Conservation (phyloP, 2,329 filamentous ascomycete genomes). For the Ceratocystis albifundus region DNA sequence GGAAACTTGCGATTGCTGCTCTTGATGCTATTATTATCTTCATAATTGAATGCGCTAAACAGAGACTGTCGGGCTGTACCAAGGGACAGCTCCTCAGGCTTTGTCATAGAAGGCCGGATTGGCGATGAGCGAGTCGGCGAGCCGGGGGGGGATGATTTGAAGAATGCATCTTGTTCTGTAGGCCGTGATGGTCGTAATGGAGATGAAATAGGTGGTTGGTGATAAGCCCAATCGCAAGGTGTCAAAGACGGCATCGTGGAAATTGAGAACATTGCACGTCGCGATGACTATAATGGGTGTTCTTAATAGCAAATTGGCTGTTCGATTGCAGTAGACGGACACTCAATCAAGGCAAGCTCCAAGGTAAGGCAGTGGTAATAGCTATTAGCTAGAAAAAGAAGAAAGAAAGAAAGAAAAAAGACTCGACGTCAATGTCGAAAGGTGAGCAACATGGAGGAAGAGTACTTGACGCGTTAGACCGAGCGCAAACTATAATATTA, state of each 20-base stretch:
- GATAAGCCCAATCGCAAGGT: constrained; percentile 34
- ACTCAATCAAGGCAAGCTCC: constrained; percentile 4
- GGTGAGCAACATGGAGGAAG: background rate
- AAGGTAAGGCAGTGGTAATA: background rate
- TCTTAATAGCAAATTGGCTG: background rate
- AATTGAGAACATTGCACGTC: constrained; percentile 34
- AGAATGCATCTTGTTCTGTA: constrained; percentile 12
- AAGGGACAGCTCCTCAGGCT: constrained; percentile 27
- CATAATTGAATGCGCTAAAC: constrained; percentile 10
- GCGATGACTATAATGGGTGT: constrained; percentile 6
- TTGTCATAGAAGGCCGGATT: constrained; percentile 29
- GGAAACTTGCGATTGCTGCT: background rate
- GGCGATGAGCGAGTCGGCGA: constrained; percentile 17
- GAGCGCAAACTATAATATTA: background rate
- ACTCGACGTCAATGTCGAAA: background rate
- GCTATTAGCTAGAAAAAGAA: background rate
- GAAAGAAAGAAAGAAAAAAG: too few relatives aligned
- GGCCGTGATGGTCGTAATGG: constrained; percentile 48
- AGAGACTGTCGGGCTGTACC: constrained; percentile 29
- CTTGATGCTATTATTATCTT: background rate
- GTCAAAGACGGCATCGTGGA: constrained; percentile 36
- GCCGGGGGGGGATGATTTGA: constrained; percentile 19
- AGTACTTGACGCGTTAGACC: background rate
- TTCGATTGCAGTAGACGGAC: background rate
- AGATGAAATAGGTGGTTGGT: constrained; percentile 34